These are phyloP conservation scores for Aspergillus aculeatus DNA, from an alignment of 2,329 filamentous ascomycete genomes.

Conservation along the genomic window DNA sequence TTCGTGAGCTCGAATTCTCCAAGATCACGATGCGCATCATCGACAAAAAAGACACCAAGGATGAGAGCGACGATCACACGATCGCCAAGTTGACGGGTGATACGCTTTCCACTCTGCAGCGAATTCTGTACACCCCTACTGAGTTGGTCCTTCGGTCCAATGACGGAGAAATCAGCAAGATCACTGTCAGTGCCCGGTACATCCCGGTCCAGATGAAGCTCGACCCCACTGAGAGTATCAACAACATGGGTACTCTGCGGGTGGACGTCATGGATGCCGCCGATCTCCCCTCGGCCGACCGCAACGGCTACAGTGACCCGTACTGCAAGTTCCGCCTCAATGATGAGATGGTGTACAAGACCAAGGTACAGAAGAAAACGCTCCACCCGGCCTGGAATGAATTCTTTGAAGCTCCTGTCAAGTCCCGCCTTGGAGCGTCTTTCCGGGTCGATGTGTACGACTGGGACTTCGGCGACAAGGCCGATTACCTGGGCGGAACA, in stretches of 20 bases:
- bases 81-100: constrained; percentile 81
- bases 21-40: constrained; percentile 84
- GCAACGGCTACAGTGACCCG: constrained; percentile 95
- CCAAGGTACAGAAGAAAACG: constrained; percentile 95
- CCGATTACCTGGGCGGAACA: constrained; percentile 80
- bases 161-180: constrained; percentile 70
- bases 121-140: constrained; percentile 88
- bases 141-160: constrained; percentile 75
- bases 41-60: constrained; percentile 72
- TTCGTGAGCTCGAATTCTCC: constrained; percentile 96
- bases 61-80: constrained; percentile 67
- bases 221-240: constrained; percentile 93
- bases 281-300: constrained; percentile 88
- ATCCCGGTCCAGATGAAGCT: constrained; percentile 92
- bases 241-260: constrained; percentile 94
- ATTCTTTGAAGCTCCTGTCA: constrained; percentile 79
- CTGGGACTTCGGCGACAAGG: constrained; percentile 95
- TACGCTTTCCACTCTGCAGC: constrained; percentile 82
- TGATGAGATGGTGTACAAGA: constrained; percentile 88
- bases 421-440: constrained; percentile 79
- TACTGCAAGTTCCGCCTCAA: constrained; percentile 94
- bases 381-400: constrained; percentile 95
- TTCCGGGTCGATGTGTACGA: constrained; percentile 85
- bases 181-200: constrained; percentile 92
- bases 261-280: constrained; percentile 87